phyloP scores from a whole-genome alignment of 2,329 filamentous ascomycete genomes.

The Phyllosticta citrichinensis region DNA sequence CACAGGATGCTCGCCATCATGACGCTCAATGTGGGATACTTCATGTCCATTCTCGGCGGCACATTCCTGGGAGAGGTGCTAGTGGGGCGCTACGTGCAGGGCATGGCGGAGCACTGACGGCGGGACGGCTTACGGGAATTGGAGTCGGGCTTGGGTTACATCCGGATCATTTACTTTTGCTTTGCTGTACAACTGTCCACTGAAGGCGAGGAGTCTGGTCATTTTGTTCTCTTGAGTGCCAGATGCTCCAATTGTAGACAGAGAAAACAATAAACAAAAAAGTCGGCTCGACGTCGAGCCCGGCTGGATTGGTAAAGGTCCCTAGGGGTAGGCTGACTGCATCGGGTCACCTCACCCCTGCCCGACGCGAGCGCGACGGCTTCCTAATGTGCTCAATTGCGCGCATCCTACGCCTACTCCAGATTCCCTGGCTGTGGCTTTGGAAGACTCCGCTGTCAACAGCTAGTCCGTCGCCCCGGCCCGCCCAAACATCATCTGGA shows the following conservation, averaged over 20 bases:
- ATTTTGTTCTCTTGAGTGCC: not conserved
- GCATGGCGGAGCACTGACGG: not conserved
- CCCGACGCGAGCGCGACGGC: not conserved
- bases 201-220: slow-evolving; percentile 14
- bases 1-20: slow-evolving; percentile 82
- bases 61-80: slow-evolving; percentile 79
- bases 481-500: slow-evolving; percentile 3
- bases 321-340: not conserved
- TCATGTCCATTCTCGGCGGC: slow-evolving; percentile 65
- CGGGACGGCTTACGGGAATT: not conserved
- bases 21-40: slow-evolving; percentile 81
- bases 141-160: not conserved
- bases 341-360: not conserved
- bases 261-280: not conserved
- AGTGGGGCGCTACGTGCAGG: slow-evolving; percentile 57
- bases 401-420: slow-evolving; percentile 4
- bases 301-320: not conserved
- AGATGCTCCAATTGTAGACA: not conserved
- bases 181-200: slow-evolving; percentile 12
- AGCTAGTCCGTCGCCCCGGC: not conserved
- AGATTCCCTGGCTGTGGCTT: slow-evolving; percentile 2
- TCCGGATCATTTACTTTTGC: not conserved
- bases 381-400: slow-evolving; percentile 11
- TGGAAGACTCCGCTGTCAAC: not conserved
- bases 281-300: not conserved